These are phyloP conservation scores for Pyrenophora seminiperda DNA, from an alignment of 2,329 filamentous ascomycete species.

Conservation along the genomic window DNA sequence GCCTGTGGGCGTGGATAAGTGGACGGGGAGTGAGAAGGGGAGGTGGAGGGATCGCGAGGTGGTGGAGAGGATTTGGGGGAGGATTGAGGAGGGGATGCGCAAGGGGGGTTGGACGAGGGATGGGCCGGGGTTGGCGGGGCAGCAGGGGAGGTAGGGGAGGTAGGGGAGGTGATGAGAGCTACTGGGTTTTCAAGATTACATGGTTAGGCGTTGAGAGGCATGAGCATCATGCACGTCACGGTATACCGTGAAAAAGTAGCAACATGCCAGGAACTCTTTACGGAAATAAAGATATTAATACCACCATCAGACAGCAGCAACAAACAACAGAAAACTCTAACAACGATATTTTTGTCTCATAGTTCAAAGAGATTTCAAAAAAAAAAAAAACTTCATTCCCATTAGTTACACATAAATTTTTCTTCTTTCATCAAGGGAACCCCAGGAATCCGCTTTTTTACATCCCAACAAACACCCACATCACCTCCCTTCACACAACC, in stretches of 20 bases:
- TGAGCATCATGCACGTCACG: conserved; percentile 2
- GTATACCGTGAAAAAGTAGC: too few relatives aligned
- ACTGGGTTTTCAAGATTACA: neutral
- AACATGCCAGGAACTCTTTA: too few relatives aligned
- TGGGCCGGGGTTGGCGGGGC: conserved; percentile 56
- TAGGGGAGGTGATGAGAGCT: neutral
- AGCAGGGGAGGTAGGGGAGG: conserved; percentile 20
- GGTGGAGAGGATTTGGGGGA: conserved; percentile 89
- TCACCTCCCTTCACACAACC: too few relatives aligned
- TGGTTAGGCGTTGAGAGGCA: conserved; percentile 8
- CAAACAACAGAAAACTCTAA: too few relatives aligned
- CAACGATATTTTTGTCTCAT: too few relatives aligned
- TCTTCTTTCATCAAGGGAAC: too few relatives aligned
- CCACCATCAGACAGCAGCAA: too few relatives aligned
- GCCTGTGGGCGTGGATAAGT: conserved; percentile 81
- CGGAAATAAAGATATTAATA: too few relatives aligned
- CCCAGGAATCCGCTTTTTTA: too few relatives aligned
- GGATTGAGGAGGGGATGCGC: conserved; percentile 86
- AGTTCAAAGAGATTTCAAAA: neutral
- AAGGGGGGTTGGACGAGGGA: conserved; percentile 81
- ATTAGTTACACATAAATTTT: too few relatives aligned
- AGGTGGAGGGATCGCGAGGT: conserved; percentile 90
- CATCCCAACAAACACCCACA: neutral
- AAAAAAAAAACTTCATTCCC: too few relatives aligned
- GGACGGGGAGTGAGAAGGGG: conserved; percentile 59